Conservation (phyloP, 1,284 basidiomycete genomes). For the Ustilago lituana region DNA sequence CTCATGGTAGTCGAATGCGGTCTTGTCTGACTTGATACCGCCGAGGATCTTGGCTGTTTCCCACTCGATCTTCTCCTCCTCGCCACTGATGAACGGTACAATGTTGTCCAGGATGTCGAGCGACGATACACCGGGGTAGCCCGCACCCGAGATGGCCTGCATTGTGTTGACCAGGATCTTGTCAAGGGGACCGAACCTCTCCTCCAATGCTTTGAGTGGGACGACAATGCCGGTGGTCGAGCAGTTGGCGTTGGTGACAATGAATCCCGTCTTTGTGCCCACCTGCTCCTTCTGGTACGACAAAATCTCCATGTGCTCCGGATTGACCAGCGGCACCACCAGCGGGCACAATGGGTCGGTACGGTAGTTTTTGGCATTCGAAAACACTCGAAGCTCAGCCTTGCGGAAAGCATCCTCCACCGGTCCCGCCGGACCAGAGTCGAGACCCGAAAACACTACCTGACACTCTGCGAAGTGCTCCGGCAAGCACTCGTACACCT, state of each 20-base stretch:
- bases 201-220: slow-evolving; percentile 90
- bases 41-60: slow-evolving; percentile 97
- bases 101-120: slow-evolving; percentile 97
- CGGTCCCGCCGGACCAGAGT: slow-evolving; percentile 91
- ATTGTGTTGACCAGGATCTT: slow-evolving; percentile 90
- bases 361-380: slow-evolving; percentile 97
- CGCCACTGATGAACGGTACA: slow-evolving; percentile 88
- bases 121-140: slow-evolving; percentile 91
- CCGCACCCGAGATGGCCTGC: slow-evolving; percentile 96
- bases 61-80: slow-evolving; percentile 96
- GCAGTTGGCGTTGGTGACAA: slow-evolving; percentile 98
- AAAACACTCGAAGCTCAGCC: slow-evolving; percentile 92
- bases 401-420: slow-evolving; percentile 88
- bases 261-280: slow-evolving; percentile 80
- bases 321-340: slow-evolving; percentile 95
- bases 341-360: slow-evolving; percentile 94
- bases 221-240: slow-evolving; percentile 94
- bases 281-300: slow-evolving; percentile 77
- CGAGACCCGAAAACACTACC: slow-evolving; percentile 92
- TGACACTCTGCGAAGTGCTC: slow-evolving; percentile 82
- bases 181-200: slow-evolving; percentile 90
- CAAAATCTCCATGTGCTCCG: slow-evolving; percentile 84
- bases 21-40: slow-evolving; percentile 51
- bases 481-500: slow-evolving; percentile 82
- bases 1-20: slow-evolving; percentile 83